These are phyloP conservation scores for Stachybotrys echinatus DNA, from an alignment of 2,329 filamentous ascomycete species.

Conservation along the genomic window DNA sequence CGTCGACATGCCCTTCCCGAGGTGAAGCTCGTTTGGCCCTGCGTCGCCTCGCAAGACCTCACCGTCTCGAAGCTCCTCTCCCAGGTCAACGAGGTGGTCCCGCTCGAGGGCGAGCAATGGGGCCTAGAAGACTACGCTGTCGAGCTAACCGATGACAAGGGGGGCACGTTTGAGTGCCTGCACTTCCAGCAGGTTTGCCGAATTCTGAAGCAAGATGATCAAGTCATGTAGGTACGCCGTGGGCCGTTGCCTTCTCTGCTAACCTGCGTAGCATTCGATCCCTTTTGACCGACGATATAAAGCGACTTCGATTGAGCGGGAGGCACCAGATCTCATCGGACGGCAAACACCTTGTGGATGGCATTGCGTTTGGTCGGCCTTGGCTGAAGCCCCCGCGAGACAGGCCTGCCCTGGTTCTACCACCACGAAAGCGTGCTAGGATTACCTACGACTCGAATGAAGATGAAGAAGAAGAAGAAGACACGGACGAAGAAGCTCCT, in stretches of 20 bases:
- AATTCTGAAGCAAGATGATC: conserved; percentile 76
- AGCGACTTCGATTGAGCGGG: conserved; percentile 66
- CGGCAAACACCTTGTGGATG: conserved; percentile 79
- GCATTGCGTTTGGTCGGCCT: conserved; percentile 75
- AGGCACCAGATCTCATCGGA: conserved; percentile 75
- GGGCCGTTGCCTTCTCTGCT: conserved; percentile 6
- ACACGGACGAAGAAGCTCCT: conserved; percentile 21
- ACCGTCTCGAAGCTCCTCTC: conserved; percentile 74
- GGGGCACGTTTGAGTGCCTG: conserved; percentile 74
- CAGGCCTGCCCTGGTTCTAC: conserved; percentile 65
- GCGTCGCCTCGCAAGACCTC: conserved; percentile 49
- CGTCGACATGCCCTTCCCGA: conserved; percentile 70
- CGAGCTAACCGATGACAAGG: conserved; percentile 54
- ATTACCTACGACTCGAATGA: conserved; percentile 34
- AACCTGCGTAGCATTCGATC: conserved; percentile 61
- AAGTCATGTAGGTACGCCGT: conserved; percentile 61
- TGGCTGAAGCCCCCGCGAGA: conserved; percentile 54
- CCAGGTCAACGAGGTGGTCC: conserved; percentile 73
- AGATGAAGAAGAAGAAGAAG: conserved; percentile 30
- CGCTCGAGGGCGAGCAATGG: conserved; percentile 77
- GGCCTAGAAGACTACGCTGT: conserved; percentile 87
- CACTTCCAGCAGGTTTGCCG: conserved; percentile 72
- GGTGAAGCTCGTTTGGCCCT: conserved; percentile 66
- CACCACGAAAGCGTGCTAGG: conserved; percentile 65
- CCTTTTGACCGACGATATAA: conserved; percentile 68